Base-by-base conservation (phyloP, 2,329 filamentous ascomycete species). In the Penicillium sp. region DNA sequence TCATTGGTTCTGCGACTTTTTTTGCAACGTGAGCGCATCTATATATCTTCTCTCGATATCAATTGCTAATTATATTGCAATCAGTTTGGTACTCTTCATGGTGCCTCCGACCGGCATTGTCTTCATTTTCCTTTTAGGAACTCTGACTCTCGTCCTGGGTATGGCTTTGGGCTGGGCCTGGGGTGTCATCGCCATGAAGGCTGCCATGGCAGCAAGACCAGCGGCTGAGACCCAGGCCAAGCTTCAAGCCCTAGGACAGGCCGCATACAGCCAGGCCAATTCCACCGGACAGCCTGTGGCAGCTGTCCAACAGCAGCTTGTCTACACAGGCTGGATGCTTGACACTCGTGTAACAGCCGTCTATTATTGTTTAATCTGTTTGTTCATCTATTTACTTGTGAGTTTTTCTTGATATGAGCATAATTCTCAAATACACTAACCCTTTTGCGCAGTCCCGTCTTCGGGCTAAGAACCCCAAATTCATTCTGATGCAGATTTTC, bases 101-200 rank as follows among this genome's bases (percentile, higher is more conserved):
- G 71, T 77, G 0, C 80, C 81, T 0, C 79, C 80, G 0, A 73
- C 75, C 2, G 75, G 75, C 4, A 81, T 81, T 15, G 63, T 82
- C 1, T 77, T 79, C 36, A 66, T 82, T 39, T 79, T 79, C 57
- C 60, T 82, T 2, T 68, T 82, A 6, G 77, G 68, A 10, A 66
- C 73, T 0, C 36, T 79, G 0, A 77, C 80, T 0, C 67, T 82
- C 4, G 66, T 82, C 4, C 13, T 81, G 1, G 80, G 80, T 19
- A 79, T 82, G 65, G 77, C 72, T 33, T 63, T 81, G 0, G 79
- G 75, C 5, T 82, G 80, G 79, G 78, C 72, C 6, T 83, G 80
- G 80, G 81, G 80, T 4, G 69, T 80, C 2, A 68, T 82, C 45
- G 70, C 74, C 0, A 82, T 81, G 79, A 79, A 81, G 58, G 79